Evolutionary conservation across 2,329 filamentous ascomycete genomes (phyloP).

Genomic region (Nannizziopsis arthrosporioides): DNA sequence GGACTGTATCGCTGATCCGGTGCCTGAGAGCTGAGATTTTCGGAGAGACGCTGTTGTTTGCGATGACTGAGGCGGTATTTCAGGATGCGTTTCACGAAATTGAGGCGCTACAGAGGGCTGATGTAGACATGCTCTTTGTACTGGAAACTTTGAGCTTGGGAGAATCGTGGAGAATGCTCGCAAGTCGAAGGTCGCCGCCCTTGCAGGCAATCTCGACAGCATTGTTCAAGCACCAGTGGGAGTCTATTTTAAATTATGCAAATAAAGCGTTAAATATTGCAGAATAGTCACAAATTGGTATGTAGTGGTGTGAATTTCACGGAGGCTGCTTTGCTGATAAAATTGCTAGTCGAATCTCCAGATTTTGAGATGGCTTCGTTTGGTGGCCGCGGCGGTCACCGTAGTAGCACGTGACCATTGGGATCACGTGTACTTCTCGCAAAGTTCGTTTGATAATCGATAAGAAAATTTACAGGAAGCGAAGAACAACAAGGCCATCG

Average conservation of each 20-base stretch:
- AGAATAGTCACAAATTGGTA: too few species aligned
- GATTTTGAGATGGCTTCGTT: background rate
- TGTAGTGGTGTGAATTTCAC: background rate
- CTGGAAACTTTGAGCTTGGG: slow-evolving; percentile 9
- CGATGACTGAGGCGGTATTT: slow-evolving; percentile 20
- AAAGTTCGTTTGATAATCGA: slow-evolving; percentile 8
- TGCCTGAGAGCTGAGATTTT: slow-evolving; percentile 14
- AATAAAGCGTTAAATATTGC: too few species aligned
- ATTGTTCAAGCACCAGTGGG: slow-evolving; percentile 18
- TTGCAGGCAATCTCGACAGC: slow-evolving; percentile 28
- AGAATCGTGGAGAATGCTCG: slow-evolving; percentile 6
- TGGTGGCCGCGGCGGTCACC: slow-evolving; percentile 7
- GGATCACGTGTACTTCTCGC: background rate
- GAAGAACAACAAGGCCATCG: background rate
- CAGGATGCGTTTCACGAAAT: slow-evolving; percentile 23
- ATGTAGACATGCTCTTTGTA: slow-evolving; percentile 33
- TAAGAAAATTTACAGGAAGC: slow-evolving; percentile 1
- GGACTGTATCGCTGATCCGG: slow-evolving; percentile 3
- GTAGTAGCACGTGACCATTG: background rate
- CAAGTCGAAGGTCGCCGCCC: slow-evolving; percentile 20
- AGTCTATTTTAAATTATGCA: background rate
- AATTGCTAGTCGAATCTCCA: background rate
- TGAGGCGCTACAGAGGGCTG: slow-evolving; percentile 25
- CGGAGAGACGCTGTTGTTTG: slow-evolving; percentile 17
- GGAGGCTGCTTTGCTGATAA: background rate